Conservation (phyloP, 2,329 filamentous ascomycete genomes). For the Aureobasidium sp. region DNA sequence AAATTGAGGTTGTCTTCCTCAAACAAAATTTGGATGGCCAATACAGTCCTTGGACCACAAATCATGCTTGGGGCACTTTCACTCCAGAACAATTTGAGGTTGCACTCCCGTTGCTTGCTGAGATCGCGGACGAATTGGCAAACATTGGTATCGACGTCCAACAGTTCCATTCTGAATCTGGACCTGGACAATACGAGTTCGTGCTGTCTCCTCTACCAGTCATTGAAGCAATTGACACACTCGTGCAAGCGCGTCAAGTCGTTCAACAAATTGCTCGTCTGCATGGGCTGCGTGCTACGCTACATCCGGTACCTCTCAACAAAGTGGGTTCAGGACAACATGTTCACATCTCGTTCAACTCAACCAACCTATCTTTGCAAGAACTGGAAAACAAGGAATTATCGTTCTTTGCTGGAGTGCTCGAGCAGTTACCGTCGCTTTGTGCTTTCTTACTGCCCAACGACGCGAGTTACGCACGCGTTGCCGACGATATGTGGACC, state of each 20-base stretch:
- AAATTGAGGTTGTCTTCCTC: slow-evolving; percentile 71
- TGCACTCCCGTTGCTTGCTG: slow-evolving; percentile 52
- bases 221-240: slow-evolving; percentile 59
- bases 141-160: slow-evolving; percentile 58
- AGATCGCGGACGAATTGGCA: slow-evolving; percentile 55
- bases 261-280: slow-evolving; percentile 56
- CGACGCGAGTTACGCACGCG: slow-evolving; percentile 58
- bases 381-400: slow-evolving; percentile 41
- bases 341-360: slow-evolving; percentile 59
- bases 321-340: slow-evolving; percentile 58
- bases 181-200: slow-evolving; percentile 69
- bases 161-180: slow-evolving; percentile 66
- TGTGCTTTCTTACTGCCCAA: slow-evolving; percentile 61
- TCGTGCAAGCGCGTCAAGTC: slow-evolving; percentile 63
- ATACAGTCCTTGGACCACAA: slow-evolving; percentile 44
- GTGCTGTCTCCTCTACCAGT: slow-evolving; percentile 56
- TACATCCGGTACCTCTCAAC: slow-evolving; percentile 62
- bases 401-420: slow-evolving; percentile 60
- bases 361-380: slow-evolving; percentile 17
- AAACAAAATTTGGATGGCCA: slow-evolving; percentile 29
- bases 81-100: slow-evolving; percentile 52
- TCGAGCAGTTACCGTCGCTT: slow-evolving; percentile 58
- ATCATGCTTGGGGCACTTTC: slow-evolving; percentile 64
- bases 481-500: slow-evolving; percentile 63
- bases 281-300: slow-evolving; percentile 57